phyloP scores from a whole-genome alignment of 805 yeast genomes.

The Metschnikowia hibisci region DNA sequence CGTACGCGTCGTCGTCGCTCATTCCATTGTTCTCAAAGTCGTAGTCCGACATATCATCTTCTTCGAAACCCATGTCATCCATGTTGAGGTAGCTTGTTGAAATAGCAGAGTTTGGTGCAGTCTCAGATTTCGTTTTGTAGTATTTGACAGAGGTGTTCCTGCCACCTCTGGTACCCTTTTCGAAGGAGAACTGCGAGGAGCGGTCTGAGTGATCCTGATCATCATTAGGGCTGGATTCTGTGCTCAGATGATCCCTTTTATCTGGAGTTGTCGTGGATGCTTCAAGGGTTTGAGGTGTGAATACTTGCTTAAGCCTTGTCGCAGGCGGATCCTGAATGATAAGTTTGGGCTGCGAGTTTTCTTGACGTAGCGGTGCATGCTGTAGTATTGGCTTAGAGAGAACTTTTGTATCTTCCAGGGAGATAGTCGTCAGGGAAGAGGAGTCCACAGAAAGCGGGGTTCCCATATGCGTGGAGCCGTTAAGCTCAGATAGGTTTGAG shows the following conservation, averaged over 20 bases:
- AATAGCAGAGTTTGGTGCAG: background rate
- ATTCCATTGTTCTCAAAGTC: constrained; percentile 43
- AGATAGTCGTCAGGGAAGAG: background rate
- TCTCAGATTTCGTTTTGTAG: constrained; percentile 35
- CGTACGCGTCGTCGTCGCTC: constrained; percentile 23
- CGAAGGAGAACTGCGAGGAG: constrained; percentile 51
- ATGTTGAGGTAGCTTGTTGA: constrained; percentile 23
- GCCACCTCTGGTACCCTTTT: constrained; percentile 41
- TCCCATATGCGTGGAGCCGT: background rate
- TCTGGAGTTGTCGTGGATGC: background rate
- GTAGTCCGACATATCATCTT: constrained; percentile 31
- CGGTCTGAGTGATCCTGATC: constrained; percentile 15
- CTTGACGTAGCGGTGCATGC: background rate
- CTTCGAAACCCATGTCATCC: constrained; percentile 31
- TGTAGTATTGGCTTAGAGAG: background rate
- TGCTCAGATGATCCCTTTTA: background rate
- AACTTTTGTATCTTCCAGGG: background rate
- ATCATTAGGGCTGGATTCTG: background rate
- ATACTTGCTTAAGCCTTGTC: background rate
- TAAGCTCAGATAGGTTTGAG: constrained; percentile 2
- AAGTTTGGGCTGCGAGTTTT: background rate
- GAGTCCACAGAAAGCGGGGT: background rate
- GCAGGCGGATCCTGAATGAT: background rate
- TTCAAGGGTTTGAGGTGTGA: background rate
- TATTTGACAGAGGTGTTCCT: constrained; percentile 53